Base-by-base conservation (phyloP, 306 rosid genomes). In the Citrullus amarus region DNA sequence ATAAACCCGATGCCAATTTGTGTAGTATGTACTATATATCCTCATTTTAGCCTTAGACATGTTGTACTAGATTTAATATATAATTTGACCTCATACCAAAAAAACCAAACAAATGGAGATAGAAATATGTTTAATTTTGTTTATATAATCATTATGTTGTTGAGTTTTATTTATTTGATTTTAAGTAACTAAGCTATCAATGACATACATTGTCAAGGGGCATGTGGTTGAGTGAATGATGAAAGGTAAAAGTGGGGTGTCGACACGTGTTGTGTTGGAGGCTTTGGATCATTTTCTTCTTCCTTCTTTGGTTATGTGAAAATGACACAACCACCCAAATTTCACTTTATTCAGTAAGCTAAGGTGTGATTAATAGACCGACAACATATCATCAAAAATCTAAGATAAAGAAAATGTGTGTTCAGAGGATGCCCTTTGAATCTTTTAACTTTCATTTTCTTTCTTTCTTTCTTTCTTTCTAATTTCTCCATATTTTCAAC, bases 181-280 rank as follows among this genome's bases (percentile, higher is more conserved):
- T 25, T 25, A 25, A 0, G 9, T 55, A 20, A 58, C 14, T 57
- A 57, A 57, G 71, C 46, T 66, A 66, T 68, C 10, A 43, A 13
- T 58, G 32, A 4, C 9, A 14, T 14, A 50, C 44, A 71, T 46
- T 71, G 56, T 72, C 8, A 71, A 71, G 56, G 75, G 56, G 55
- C 65, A 50, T 78, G 59, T 25, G 63, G 20, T 77, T 79, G 83
- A 70, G 83, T 83, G 38, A 81, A 84, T 53, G n/a, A 73, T 85
- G 86, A 82, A 85, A 67, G 77, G 74, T 17, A 71, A 80, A 51
- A 59, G 38, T 82, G 84, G 89, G 91, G 93, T 77, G 61, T 43
- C 80, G 87, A 79, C 93, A 86, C 83, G 86, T 89, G 84, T 84
- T 66, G 13, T 43, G 69, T 38, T 62, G 75, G 73, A 77, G 63